Percentiles rank a stretch among this genome's conserved stretches.
These are phyloP conservation scores for Xerocomellus intermedius DNA, from an alignment of 768 basidiomycete genomes.

Conservation along the genomic window DNA sequence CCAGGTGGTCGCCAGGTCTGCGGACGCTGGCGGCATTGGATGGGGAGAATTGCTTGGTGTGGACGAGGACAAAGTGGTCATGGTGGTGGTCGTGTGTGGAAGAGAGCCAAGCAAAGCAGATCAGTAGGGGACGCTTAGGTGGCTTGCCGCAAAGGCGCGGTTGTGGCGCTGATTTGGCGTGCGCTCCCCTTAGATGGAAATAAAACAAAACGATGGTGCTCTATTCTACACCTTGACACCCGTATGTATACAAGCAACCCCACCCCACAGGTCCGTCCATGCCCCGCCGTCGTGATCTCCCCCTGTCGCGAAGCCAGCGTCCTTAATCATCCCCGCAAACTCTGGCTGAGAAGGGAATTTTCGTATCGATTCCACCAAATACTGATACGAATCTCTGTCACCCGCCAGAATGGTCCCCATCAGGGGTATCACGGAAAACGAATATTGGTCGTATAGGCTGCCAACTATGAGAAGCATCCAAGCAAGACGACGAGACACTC, in stretches of 20 bases:
- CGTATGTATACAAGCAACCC: constrained; percentile 82
- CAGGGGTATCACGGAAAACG: constrained; percentile 92
- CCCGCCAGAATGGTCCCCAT: constrained; percentile 96
- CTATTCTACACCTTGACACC: constrained; percentile 57
- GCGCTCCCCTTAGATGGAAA: not conserved
- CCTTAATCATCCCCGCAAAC: constrained; percentile 85
- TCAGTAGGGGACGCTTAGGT: constrained; percentile 9
- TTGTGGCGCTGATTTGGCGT: constrained; percentile 28
- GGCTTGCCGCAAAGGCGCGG: constrained; percentile 25
- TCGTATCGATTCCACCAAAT: constrained; percentile 96
- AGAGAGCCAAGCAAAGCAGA: constrained; percentile 1
- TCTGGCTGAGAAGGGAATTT: constrained; percentile 86
- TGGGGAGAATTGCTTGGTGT: constrained; percentile 32
- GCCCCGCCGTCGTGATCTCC: constrained; percentile 75
- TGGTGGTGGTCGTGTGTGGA: constrained; percentile 33
- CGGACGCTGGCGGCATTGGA: constrained; percentile 61
- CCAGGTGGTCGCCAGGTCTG: constrained; percentile 87
- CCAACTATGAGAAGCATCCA: constrained; percentile 5
- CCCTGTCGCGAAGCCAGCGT: constrained; percentile 79
- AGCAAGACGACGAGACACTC: constrained; percentile 34
- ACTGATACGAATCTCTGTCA: constrained; percentile 94
- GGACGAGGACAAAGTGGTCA: constrained; percentile 32
- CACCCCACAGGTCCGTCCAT: constrained; percentile 85
- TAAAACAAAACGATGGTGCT: not conserved
- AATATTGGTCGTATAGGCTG: constrained; percentile 93